A percentile compares a stretch with the other conserved stretches of the same genome.
Conservation (phyloP, 805 yeast genomes). For the Yarrowia sp. region DNA sequence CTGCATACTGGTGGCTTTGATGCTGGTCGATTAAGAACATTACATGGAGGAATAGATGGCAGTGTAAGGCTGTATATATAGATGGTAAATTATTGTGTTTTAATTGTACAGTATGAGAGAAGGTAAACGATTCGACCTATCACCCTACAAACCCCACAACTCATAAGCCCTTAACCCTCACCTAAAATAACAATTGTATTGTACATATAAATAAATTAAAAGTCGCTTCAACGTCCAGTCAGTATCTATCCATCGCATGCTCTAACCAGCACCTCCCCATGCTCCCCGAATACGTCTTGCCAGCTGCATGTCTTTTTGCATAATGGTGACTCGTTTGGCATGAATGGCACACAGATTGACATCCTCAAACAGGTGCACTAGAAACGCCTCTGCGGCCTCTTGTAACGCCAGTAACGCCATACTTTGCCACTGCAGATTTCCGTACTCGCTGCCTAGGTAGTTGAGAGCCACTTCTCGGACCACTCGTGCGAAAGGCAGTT, state of each 20-base stretch:
- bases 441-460: slow-evolving; percentile 36
- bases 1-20: not conserved
- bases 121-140: too few relatives aligned
- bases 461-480: slow-evolving; percentile 85
- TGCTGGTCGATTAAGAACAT: not conserved
- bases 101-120: too few relatives aligned
- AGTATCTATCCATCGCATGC: not conserved
- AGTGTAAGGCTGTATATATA: slow-evolving; percentile 16
- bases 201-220: slow-evolving; percentile 20
- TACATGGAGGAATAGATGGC: not conserved
- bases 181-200: too few relatives aligned
- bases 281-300: slow-evolving; percentile 95
- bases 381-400: slow-evolving; percentile 97
- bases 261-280: slow-evolving; percentile 29
- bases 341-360: slow-evolving; percentile 98
- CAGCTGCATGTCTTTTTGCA: slow-evolving; percentile 95
- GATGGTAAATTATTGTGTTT: slow-evolving; percentile 16
- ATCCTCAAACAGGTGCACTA: slow-evolving; percentile 94
- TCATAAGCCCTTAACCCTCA: too few relatives aligned
- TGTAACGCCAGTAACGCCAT: slow-evolving; percentile 97
- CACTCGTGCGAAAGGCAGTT: slow-evolving; percentile 95
- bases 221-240: too few relatives aligned
- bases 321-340: slow-evolving; percentile 98
- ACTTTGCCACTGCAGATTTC: slow-evolving; percentile 93
- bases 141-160: too few relatives aligned